Base-by-base conservation (phyloP, 352 stramenopile genomes). In the Globisporangium yorkense region DNA sequence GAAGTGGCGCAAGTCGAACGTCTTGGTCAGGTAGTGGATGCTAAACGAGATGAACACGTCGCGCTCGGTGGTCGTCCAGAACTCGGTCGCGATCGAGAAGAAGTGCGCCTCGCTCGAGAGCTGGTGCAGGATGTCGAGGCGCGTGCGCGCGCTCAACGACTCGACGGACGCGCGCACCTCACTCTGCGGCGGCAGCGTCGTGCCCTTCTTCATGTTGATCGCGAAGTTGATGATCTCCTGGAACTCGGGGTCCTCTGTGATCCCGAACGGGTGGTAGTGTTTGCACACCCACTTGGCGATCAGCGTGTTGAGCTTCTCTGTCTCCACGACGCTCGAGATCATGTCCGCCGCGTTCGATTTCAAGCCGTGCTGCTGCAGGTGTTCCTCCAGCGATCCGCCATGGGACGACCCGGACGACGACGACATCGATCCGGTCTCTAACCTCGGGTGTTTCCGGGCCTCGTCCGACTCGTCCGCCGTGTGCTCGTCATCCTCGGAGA, bases 11-110 rank as follows among this genome's bases (percentile, higher is more conserved):
- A 62, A 51, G 44, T 79, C 70, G 24, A 82, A 79, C 16, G 58
- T 65, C 35, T 77, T 58, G 1, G 72, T 79, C 31, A 77, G 56
- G 46, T 77, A 79, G 54, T 79, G 70, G 41, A 82, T 68, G 16
- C 62, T 77, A 54, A 79, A 75, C 12, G 68, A 74, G n/a, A 81
- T 59, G 53, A 77, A 81, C 52, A 72, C 67, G 44, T 80, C 67
- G 13, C 68, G 65, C 48, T 77, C 70, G 5, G 62, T 64, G 24
- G 72, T 78, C 20, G 72, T 70, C 72, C 72, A 81, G n/a, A 76
- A 68, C 51, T 82, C 65, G 12, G 68, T 71, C 29, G 68, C 63
- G 60, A 82, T 66, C 13, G 70, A 75, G 54, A 74, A 82, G 63
- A 77, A 79, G 31, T 72, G 66, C 44, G 72, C 70, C 48, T 82